Conservation (phyloP, 192 early-diverging fungal species). For the Backusella psychrophila region DNA sequence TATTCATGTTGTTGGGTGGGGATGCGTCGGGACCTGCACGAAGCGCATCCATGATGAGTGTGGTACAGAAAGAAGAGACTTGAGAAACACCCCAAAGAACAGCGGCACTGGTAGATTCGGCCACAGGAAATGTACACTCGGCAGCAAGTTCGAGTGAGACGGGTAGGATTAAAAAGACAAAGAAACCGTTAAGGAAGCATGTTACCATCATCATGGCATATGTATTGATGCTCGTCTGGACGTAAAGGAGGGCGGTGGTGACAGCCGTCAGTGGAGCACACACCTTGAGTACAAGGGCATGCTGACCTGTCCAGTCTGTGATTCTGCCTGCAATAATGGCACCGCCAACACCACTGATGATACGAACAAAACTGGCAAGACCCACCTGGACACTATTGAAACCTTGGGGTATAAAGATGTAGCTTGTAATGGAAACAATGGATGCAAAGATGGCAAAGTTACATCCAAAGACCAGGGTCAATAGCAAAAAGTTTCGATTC, state of each 20-base stretch:
- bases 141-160: constrained; percentile 26
- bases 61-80: constrained; percentile 6
- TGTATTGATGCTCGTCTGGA: constrained; percentile 28
- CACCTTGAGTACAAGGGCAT: constrained; percentile 22
- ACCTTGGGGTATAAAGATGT: constrained; percentile 11
- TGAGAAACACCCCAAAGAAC: constrained; percentile 20
- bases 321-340: constrained; percentile 11
- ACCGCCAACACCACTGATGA: constrained; percentile 7
- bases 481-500: constrained; percentile 14
- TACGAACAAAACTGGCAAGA: constrained; percentile 13
- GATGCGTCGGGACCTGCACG: constrained; percentile 23
- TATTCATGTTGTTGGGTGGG: constrained; percentile 27
- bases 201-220: constrained; percentile 22
- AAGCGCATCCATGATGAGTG: constrained; percentile 22
- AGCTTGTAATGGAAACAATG: constrained; percentile 8
- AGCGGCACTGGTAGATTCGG: constrained; percentile 25
- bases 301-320: constrained; percentile 15
- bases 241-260: constrained; percentile 22
- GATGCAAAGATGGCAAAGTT: constrained; percentile 14
- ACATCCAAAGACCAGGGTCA: constrained; percentile 11
- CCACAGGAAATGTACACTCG: constrained; percentile 34
- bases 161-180: constrained; percentile 22
- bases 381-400: constrained; percentile 7
- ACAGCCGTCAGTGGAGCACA: constrained; percentile 11
- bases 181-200: constrained; percentile 25